Base-by-base conservation (phyloP, 495 filamentous ascomycete genomes). In the Penicillium subrubescens region DNA sequence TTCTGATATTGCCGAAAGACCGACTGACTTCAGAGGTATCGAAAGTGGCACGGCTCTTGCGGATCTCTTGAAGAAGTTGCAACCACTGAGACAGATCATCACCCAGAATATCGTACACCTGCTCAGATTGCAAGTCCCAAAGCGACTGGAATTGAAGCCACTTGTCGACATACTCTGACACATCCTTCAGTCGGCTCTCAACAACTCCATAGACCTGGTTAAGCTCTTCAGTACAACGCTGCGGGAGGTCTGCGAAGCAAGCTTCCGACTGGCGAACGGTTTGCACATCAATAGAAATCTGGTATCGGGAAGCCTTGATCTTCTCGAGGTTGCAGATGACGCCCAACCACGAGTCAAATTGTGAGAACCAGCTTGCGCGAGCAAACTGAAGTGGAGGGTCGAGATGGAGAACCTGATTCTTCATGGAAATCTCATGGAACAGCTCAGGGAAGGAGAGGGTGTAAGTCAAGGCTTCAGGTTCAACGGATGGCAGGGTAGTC, bases 131-230 rank as follows among this genome's bases (percentile, higher is more conserved):
- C 60, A 99, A 81, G 79, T 99, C 95, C 95, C 95, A 99, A 23
- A 99, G 84, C 4, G 94, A 97, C 78, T 99, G 95, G 78, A 98
- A 99, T 71, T 97, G 95, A 39, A 98, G 81, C 95, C 95, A 99
- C 77, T 97, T 93, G 71, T 97, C 91, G 12, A 98, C 91, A 73
- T 98, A 99, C 19, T 78, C 79, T 19, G 89, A 85, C 35, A 97
- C 90, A 21, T 88, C 87, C 19, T 83, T 79, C 15, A 97, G 74
- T 76, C 92, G 94, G 39, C 84, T 82, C 71, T 98, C 94, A 19
- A 99, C 83, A 2, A 87, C 87, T 27, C 78, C 82, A 71, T 97
- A 97, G 2, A 96, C 93, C 64, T 88, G 82, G 35, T 87, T 83
- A 17, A 99, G 84, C 41, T 88, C 88, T 37, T 87, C 82, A 17